Evolutionary conservation across 768 basidiomycete species (phyloP).

Genomic region (Favolaschia claudopus): DNA sequence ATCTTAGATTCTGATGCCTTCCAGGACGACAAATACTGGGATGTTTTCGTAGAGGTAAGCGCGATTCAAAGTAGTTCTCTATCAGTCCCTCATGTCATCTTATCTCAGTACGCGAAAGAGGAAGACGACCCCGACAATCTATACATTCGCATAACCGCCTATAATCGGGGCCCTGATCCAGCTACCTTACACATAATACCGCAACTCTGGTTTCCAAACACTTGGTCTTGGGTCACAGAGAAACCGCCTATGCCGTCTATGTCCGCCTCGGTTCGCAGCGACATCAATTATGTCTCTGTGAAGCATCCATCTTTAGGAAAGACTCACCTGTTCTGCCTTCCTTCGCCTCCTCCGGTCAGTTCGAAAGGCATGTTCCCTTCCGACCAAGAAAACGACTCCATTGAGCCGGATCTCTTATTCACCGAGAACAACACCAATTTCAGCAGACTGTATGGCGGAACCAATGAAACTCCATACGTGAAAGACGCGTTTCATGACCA

Average conservation of each 20-base stretch:
- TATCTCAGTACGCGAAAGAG: constrained; percentile 91
- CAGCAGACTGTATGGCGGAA: constrained; percentile 85
- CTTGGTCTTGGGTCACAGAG: constrained; percentile 92
- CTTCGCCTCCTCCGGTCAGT: constrained; percentile 90
- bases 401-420: constrained; percentile 89
- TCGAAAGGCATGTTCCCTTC: constrained; percentile 69
- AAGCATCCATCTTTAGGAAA: constrained; percentile 79
- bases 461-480: constrained; percentile 82
- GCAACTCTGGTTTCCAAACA: constrained; percentile 97
- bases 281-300: constrained; percentile 69
- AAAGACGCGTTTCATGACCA: constrained; percentile 99
- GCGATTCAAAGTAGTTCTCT: neutral
- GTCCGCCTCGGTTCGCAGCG: constrained; percentile 58
- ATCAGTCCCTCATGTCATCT: constrained; percentile 5
- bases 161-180: constrained; percentile 95
- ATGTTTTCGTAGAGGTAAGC: constrained; percentile 94
- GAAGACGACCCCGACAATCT: constrained; percentile 88
- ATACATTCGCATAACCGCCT: constrained; percentile 93
- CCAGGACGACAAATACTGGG: constrained; percentile 96
- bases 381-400: constrained; percentile 69
- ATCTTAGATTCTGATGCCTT: constrained; percentile 92
- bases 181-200: constrained; percentile 95
- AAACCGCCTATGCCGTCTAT: constrained; percentile 73
- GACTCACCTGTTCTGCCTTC: constrained; percentile 86
- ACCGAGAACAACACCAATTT: constrained; percentile 99